Conservation (phyloP, 176 grass and related monocot genomes). For the Chloris gayana region DNA sequence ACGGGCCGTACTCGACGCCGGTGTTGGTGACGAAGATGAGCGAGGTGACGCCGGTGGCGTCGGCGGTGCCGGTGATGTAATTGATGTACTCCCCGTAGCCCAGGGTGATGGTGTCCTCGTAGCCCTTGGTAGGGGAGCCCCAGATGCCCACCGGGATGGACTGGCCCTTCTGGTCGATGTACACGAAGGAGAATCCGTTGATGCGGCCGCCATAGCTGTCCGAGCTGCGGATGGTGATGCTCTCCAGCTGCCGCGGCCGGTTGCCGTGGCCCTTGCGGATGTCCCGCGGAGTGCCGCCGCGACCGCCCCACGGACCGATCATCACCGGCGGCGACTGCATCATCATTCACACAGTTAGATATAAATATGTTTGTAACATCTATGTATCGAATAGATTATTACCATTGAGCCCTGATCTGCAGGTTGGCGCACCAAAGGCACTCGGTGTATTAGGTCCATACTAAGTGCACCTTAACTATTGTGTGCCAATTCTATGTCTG, state of each 20-base stretch:
- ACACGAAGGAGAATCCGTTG: not conserved
- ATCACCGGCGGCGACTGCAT: not conserved
- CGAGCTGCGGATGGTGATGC: not conserved
- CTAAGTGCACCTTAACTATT: not conserved
- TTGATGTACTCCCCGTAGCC: not conserved
- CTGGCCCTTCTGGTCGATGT: constrained; percentile 5
- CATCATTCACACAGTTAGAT: not conserved
- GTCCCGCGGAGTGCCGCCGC: not conserved
- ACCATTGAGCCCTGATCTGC: not conserved
- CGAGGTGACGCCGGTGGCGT: not conserved
- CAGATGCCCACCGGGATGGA: not conserved
- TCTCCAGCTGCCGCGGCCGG: not conserved
- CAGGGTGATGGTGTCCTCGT: not conserved
- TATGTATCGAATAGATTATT: no score
- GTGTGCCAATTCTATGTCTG: not conserved
- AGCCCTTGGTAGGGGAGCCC: not conserved
- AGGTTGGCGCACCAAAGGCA: not conserved
- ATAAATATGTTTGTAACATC: no score
- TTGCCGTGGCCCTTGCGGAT: not conserved
- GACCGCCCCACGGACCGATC: not conserved
- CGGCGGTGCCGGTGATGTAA: not conserved
- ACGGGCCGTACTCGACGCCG: not conserved
- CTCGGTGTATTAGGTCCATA: not conserved
- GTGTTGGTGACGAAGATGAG: not conserved
- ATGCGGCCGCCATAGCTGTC: not conserved